These are phyloP conservation scores for Colletotrichum destructivum DNA, from an alignment of 2,329 filamentous ascomycete species.

Conservation along the genomic window DNA sequence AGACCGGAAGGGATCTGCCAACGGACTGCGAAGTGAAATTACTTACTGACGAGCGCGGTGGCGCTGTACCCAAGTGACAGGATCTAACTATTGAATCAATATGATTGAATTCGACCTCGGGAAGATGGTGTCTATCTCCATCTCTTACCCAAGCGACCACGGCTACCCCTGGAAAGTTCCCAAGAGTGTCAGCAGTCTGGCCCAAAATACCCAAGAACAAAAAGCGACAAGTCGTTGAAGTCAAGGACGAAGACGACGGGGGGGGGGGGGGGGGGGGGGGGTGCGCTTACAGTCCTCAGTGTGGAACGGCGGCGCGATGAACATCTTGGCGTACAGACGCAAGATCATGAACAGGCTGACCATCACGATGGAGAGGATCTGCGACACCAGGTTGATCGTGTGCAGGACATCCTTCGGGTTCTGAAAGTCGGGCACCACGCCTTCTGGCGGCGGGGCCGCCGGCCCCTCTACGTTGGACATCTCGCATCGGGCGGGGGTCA, in stretches of 20 bases:
- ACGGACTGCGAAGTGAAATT: rapidly evolving
- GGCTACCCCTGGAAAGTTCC: conserved; percentile 18
- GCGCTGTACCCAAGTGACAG: conserved; percentile 50
- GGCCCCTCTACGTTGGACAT: conserved; percentile 27
- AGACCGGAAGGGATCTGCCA: no score
- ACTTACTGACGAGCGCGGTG: conserved; percentile 46
- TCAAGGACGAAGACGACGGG: no score
- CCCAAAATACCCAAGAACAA: no score
- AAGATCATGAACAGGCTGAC: conserved; percentile 47
- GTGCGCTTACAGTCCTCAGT: conserved; percentile 48
- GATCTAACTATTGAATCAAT: conserved; percentile 42
- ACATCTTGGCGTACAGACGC: conserved; percentile 47
- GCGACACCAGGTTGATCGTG: conserved; percentile 48
- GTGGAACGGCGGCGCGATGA: conserved; percentile 37
- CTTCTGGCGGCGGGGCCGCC: conserved; percentile 46
- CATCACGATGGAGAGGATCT: conserved; percentile 48
- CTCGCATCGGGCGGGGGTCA: conserved; percentile 7
- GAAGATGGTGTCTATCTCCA: no score
- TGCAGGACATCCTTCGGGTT: conserved; percentile 48
- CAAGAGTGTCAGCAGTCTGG: not conserved
- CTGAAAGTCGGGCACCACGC: conserved; percentile 46
- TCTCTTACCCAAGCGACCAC: conserved; percentile 32
- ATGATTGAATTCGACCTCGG: no score
- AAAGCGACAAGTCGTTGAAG: no score
- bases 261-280: no score